phyloP scores from a whole-genome alignment of 2,329 filamentous ascomycete genomes.

The Fusarium anguioides region DNA sequence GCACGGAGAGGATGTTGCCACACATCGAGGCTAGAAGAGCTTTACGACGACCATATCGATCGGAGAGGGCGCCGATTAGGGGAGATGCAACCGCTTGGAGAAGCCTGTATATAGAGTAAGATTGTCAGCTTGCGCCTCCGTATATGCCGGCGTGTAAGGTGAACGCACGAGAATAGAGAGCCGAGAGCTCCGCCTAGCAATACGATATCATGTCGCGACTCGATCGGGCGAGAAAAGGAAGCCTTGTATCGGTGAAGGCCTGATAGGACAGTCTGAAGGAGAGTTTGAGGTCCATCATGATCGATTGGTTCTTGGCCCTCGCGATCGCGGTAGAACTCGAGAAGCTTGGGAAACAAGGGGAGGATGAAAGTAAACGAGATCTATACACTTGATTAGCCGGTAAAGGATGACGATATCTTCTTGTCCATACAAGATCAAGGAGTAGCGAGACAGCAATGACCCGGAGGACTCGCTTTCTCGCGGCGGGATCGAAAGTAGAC shows the following conservation, averaged over 20 bases:
- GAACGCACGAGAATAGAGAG: constrained; percentile 79
- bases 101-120: constrained; percentile 63
- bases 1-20: constrained; percentile 92
- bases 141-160: neutral
- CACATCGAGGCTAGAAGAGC: constrained; percentile 91
- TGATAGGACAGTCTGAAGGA: constrained; percentile 81
- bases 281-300: constrained; percentile 64
- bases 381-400: constrained; percentile 58
- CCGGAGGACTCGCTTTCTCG: constrained; percentile 83
- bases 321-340: constrained; percentile 93
- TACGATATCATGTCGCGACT: constrained; percentile 96
- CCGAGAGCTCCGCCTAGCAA: constrained; percentile 92
- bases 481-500: constrained; percentile 61
- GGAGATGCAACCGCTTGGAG: constrained; percentile 94
- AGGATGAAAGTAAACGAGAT: constrained; percentile 99
- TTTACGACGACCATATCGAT: constrained; percentile 85
- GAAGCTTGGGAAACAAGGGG: constrained; percentile 91
- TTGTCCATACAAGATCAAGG: constrained; percentile 78
- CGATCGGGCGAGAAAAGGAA: constrained; percentile 90
- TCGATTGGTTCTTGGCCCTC: constrained; percentile 68
- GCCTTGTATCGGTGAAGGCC: constrained; percentile 96
- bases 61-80: constrained; percentile 87
- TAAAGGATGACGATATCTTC: neutral
- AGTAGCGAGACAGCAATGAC: constrained; percentile 91
- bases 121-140: constrained; percentile 7